These are phyloP conservation scores for Metarhizium brunneum DNA, from an alignment of 2,329 filamentous ascomycete genomes.

Conservation along the genomic window DNA sequence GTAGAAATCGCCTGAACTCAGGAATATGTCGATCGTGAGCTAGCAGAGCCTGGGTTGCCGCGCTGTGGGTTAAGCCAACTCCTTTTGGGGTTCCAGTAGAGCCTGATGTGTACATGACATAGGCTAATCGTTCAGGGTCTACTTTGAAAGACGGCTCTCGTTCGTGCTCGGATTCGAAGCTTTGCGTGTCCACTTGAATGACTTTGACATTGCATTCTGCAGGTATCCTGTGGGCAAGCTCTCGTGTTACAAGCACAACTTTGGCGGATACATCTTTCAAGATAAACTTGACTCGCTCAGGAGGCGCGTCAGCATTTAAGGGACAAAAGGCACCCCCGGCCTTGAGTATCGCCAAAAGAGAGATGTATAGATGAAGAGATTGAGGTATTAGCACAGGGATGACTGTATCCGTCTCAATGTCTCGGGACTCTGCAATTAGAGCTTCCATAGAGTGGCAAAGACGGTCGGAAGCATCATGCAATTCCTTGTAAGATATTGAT, in stretches of 20 bases:
- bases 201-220: conserved; percentile 20
- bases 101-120: conserved; percentile 90
- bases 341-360: conserved; percentile 69
- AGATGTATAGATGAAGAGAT: conserved; percentile 66
- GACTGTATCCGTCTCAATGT: conserved; percentile 31
- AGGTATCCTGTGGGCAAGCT: conserved; percentile 33
- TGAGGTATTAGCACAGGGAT: conserved; percentile 74
- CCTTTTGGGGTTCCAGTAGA: conserved; percentile 87
- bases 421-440: conserved; percentile 3
- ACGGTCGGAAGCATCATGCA: conserved; percentile 48
- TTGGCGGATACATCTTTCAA: conserved; percentile 63
- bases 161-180: neutral
- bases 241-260: conserved; percentile 55
- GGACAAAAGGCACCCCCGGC: conserved; percentile 81
- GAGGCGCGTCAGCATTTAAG: conserved; percentile 66
- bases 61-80: conserved; percentile 70
- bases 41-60: conserved; percentile 72
- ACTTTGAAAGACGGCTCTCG: conserved; percentile 7
- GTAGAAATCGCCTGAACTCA: conserved; percentile 67
- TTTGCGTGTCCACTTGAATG: conserved; percentile 22
- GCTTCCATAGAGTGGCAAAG: conserved; percentile 42
- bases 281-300: conserved; percentile 72
- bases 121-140: conserved; percentile 50
- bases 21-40: conserved; percentile 76
- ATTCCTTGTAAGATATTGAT: conserved; percentile 49